These are phyloP conservation scores for Logfia minima DNA, from an alignment of 129 eudicot genomes.

Conservation along the genomic window DNA sequence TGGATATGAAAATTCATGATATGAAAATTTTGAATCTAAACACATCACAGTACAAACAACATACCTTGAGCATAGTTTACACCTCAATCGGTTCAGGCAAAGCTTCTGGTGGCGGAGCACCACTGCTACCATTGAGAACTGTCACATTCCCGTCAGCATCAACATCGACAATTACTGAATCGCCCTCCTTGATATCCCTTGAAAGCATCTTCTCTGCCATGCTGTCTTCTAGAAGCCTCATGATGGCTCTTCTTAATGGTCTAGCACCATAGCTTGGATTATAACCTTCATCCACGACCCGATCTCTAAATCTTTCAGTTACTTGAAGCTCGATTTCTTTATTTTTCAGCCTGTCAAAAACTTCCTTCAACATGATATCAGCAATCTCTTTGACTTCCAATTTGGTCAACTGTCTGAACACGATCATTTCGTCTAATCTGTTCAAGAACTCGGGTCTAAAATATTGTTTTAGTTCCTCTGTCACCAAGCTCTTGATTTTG, in stretches of 20 bases:
- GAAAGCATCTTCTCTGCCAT: constrained; percentile 96
- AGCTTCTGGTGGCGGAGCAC: constrained; percentile 63
- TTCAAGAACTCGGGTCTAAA: constrained; percentile 92
- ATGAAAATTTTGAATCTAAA: constrained; percentile 21
- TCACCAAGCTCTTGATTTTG: constrained; percentile 69
- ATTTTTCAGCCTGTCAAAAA: constrained; percentile 60
- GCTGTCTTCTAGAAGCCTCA: constrained; percentile 85
- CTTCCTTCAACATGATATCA: constrained; percentile 84
- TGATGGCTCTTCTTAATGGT: constrained; percentile 78
- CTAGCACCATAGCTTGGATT: constrained; percentile 90
- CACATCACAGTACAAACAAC: constrained; percentile 33
- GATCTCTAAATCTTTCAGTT: constrained; percentile 68
- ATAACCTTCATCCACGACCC: constrained; percentile 82
- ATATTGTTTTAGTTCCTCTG: constrained; percentile 75
- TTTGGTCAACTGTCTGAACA: constrained; percentile 78
- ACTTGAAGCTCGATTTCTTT: constrained; percentile 78
- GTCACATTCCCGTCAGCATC: constrained; percentile 71
- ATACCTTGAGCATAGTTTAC: constrained; percentile 23
- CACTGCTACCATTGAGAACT: constrained; percentile 70
- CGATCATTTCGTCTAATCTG: constrained; percentile 85
- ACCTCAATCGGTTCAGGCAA: constrained; percentile 59
- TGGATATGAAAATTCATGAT: constrained; percentile 27
- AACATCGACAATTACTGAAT: constrained; percentile 81
- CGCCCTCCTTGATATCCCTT: constrained; percentile 82
- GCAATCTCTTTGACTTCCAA: constrained; percentile 86